Base-by-base conservation (phyloP, 306 rosid genomes). In the Lablab purpureus region DNA sequence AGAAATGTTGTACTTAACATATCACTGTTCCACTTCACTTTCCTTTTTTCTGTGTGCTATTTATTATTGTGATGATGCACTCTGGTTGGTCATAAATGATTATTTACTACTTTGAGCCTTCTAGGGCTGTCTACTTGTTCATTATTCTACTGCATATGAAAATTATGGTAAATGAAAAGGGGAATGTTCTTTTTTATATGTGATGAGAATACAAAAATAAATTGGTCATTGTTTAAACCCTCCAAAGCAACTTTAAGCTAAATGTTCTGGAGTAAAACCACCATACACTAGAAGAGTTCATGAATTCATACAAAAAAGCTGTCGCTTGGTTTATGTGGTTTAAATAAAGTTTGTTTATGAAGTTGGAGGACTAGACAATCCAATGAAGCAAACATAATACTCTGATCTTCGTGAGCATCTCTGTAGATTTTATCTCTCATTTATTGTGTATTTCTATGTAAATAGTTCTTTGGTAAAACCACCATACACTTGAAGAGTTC, bases 151-250 rank as follows among this genome's bases (percentile, higher is more conserved):
- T 63, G 73, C 60, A 18, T 43, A 32, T 32, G 7, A 32, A 32
- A 32, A 32, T 28, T 28, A 4, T 28, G 32, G 32, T 32, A 8
- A 18, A 19, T 19, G 59, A 7, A 5, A 52, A 54, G 11, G 12
- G 36, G 64, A 56, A 4, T 23, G 11, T 60, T 62, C 21, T 76
- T 25, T 60, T 71, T 40, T 46, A 27, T 34, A 19, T 49, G 23
- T 72, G 78, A 80, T 47, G 46, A 17, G 15, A 62, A 49, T 71
- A 36, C 37, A 10, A 25, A 76, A 76, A 76, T 30, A 72, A 70
- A 71, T 4, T 60, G 43, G 28, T 30, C 12, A 40, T 60, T 13
- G 21, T 60, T 27, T 14, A 28, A 13, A 27, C 37, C 66, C 40
- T 59, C 17, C 36, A 59, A 59, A 59, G 37, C 5, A 59, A 56